A percentile compares a stretch with the other conserved stretches of the same genome.
Conservation (phyloP, 805 yeast species). For the Monosporozyma servazzii region DNA sequence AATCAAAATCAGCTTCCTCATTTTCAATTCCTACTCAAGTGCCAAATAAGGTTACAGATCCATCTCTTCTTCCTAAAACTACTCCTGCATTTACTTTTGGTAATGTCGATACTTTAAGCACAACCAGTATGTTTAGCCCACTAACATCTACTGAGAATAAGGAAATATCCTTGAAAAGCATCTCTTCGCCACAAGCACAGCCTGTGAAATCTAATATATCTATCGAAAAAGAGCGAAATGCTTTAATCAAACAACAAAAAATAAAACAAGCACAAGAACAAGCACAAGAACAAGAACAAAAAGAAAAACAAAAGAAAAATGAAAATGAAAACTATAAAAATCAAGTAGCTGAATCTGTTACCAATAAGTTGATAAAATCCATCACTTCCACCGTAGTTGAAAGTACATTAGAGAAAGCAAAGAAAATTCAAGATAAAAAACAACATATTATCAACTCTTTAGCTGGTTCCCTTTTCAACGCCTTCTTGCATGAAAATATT, state of each 20-base stretch:
- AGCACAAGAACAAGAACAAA: conserved; percentile 4
- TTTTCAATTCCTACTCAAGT: not conserved
- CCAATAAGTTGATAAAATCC: not conserved
- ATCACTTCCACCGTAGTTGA: not conserved
- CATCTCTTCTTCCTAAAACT: conserved; percentile 1
- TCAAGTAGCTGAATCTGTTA: not conserved
- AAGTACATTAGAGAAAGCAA: not conserved
- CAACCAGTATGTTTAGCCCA: not conserved
- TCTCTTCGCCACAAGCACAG: not conserved
- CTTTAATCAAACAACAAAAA: conserved; percentile 6
- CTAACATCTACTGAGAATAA: not conserved
- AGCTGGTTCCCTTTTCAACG: conserved; percentile 44
- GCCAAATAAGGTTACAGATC: not conserved
- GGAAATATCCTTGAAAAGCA: not conserved
- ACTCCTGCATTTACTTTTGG: not conserved
- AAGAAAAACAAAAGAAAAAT: conserved; percentile 5
- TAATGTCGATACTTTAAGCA: too few species aligned
- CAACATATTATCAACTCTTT: conserved; percentile 29
- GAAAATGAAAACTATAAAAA: not conserved
- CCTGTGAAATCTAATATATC: not conserved
- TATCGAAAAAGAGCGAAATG: conserved; percentile 1
- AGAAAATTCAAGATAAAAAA: conserved; percentile 7
- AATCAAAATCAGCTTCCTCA: not conserved
- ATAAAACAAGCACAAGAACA: conserved; percentile 5
- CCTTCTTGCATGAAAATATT: conserved; percentile 52